Evolutionary conservation across 148 eudicot genomes (phyloP), one percentile per base, ranked within the genome.

Genomic region (Camellia lanceoleosa): DNA sequence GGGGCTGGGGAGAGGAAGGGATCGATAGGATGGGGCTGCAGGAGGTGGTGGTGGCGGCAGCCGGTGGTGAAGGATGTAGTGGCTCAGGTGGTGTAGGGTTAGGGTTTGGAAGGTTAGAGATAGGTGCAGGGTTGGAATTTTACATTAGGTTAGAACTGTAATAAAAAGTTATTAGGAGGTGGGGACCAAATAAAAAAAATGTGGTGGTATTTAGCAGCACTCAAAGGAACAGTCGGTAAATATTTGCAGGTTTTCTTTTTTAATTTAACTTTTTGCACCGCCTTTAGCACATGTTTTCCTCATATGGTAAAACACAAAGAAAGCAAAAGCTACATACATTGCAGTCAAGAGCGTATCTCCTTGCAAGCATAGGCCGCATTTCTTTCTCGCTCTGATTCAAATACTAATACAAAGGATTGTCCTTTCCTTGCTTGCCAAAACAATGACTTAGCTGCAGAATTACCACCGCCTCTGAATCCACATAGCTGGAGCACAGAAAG

Each of bases 391-490:
- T 95, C 97, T 2, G 94, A 85, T 69, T 91, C 94, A 66, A 93
- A 93, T 72, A 91, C 90, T 68, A 95, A 62, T 42, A 92, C 93
- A 63, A 89, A 95, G 4, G 94, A 90, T 47, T 90, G 89, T 8
- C 95, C 97, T 80, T 91, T 95, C 72, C 97, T 87, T n/a, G 90
- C 87, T 87, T 92, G 97, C 97, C 97, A 95, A 84, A 88, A 95
- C 82, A 93, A 84, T 75, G 98, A 90, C 86, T 93, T 93, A 8
- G 97, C 91, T 41, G 98, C 97, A 49, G 89, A 89, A 82, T 95
- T 92, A 59, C 97, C 97, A 14, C 97, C 97, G 68, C 95, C 99
- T 91, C 99, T 88, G 61, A 92, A 93, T 73, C 99, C 99, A 74
- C 97, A 93, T 46, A 95, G 83, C 98, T 95, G 87, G 38, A 77